Conservation (phyloP, 2,329 filamentous ascomycete species). For the Furcasterigmium sp. region DNA sequence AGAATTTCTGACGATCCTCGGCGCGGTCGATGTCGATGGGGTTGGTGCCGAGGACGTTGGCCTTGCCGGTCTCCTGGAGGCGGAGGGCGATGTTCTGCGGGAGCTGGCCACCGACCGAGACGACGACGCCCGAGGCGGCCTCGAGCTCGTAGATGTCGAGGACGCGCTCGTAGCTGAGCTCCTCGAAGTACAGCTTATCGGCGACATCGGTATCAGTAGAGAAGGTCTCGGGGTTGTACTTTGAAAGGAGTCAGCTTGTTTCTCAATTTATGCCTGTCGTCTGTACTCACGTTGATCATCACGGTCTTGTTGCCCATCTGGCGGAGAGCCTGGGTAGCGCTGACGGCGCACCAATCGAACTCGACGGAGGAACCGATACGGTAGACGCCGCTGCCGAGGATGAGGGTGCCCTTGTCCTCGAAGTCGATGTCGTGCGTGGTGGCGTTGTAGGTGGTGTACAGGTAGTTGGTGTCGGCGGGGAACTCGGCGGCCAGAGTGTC, state of each 20-base stretch:
- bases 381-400: constrained; percentile 94
- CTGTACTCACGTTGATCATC: constrained; percentile 75
- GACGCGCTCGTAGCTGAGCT: constrained; percentile 92
- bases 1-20: constrained; percentile 98
- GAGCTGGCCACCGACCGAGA: constrained; percentile 92
- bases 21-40: constrained; percentile 95
- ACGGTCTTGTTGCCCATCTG: constrained; percentile 93
- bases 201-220: constrained; percentile 83
- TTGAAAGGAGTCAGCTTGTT: constrained; percentile 13
- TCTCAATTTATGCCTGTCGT: not conserved
- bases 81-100: constrained; percentile 96
- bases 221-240: constrained; percentile 79
- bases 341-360: constrained; percentile 98
- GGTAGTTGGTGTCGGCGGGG: constrained; percentile 89
- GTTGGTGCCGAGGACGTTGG: constrained; percentile 87
- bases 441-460: constrained; percentile 97
- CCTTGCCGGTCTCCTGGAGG: constrained; percentile 84
- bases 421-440: constrained; percentile 90
- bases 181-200: constrained; percentile 94
- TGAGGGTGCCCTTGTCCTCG: constrained; percentile 82
- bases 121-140: constrained; percentile 77
- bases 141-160: constrained; percentile 99
- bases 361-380: constrained; percentile 96
- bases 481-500: constrained; percentile 97
- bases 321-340: constrained; percentile 76